Evolutionary conservation across 129 eudicot species (phyloP).

Genomic region (Dittrichia graveolens): DNA sequence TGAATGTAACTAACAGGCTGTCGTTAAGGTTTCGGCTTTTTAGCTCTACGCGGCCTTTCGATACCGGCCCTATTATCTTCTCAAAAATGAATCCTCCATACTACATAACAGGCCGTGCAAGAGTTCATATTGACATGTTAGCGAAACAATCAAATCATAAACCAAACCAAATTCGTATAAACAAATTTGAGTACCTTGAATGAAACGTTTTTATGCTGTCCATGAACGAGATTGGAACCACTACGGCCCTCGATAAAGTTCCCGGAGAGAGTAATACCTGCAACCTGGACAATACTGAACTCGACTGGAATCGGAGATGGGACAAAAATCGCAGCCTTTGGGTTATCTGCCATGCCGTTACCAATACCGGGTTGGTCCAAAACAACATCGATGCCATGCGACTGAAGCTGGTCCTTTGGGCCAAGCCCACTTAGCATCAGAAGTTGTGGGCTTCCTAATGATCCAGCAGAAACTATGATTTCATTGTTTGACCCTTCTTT

Average conservation of each 20-base stretch:
- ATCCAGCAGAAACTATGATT: slow-evolving; percentile 58
- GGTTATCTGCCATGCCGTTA: slow-evolving; percentile 59
- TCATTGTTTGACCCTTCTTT: slow-evolving; percentile 48
- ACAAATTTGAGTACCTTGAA: slow-evolving; percentile 4
- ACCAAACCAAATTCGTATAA: background rate
- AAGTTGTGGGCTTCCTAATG: slow-evolving; percentile 71
- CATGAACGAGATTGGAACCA: slow-evolving; percentile 39
- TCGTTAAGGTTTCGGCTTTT: slow-evolving; percentile 39
- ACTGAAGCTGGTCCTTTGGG: slow-evolving; percentile 45
- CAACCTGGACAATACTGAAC: slow-evolving; percentile 63
- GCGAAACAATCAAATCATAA: too few species aligned
- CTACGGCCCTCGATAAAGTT: slow-evolving; percentile 67
- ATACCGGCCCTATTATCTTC: slow-evolving; percentile 57
- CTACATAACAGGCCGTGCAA: background rate
- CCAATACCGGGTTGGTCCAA: slow-evolving; percentile 55
- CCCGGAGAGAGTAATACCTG: slow-evolving; percentile 50
- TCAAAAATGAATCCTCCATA: slow-evolving; percentile 69
- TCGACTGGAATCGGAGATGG: slow-evolving; percentile 56
- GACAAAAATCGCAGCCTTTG: slow-evolving; percentile 52
- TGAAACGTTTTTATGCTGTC: background rate
- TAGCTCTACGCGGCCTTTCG: slow-evolving; percentile 57
- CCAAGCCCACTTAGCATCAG: slow-evolving; percentile 63
- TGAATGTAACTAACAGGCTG: slow-evolving; percentile 60
- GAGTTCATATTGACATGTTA: too few species aligned
- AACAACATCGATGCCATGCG: slow-evolving; percentile 52